Conservation (phyloP, 148 eudicot genomes). For the Chenopodium suecicum region DNA sequence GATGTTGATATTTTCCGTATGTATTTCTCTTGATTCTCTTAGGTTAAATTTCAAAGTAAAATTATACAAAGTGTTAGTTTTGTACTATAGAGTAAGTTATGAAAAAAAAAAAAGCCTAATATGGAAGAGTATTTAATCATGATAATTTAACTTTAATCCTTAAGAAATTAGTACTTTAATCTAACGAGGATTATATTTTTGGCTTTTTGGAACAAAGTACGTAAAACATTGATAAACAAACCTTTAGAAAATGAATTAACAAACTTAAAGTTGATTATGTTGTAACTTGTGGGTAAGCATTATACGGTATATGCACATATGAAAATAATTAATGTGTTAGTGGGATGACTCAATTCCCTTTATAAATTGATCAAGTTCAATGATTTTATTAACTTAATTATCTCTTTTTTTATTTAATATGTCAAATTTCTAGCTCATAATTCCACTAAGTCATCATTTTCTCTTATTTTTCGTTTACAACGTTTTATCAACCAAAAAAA, state of each 20-base stretch:
- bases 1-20: background rate
- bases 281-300: constrained; percentile 9
- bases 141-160: no score
- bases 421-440: constrained; percentile 1
- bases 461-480: background rate
- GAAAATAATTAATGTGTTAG: background rate
- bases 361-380: background rate
- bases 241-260: no score
- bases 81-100: no score
- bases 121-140: no score
- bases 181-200: no score
- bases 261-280: background rate
- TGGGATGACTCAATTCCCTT: constrained; percentile 28
- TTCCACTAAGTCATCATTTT: constrained; percentile 12
- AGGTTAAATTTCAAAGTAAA: no score
- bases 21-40: background rate
- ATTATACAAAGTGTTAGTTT: no score
- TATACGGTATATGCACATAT: background rate
- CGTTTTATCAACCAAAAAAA: no score
- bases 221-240: background rate
- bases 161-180: no score
- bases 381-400: background rate
- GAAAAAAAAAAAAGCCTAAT: no score
- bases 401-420: background rate
- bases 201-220: no score